These are phyloP conservation scores for Saxispiralis lemnorum DNA, from an alignment of 495 filamentous ascomycete species.

Conservation along the genomic window DNA sequence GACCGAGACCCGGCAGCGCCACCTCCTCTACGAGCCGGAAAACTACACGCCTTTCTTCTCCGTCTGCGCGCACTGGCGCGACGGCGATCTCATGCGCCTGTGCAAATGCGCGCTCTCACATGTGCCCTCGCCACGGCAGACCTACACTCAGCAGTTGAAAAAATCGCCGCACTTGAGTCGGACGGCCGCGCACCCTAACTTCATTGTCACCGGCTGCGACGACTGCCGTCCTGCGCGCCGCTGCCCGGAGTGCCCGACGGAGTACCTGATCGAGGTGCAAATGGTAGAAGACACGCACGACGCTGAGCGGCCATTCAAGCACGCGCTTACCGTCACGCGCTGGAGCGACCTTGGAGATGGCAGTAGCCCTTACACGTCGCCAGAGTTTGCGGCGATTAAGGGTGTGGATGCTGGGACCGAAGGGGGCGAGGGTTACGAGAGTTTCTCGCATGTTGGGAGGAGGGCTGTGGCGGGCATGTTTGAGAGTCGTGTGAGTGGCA, in stretches of 20 bases:
- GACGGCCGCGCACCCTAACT: conserved; percentile 26
- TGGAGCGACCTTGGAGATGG: conserved; percentile 44
- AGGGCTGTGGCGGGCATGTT: conserved; percentile 39
- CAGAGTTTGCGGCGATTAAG: conserved; percentile 36
- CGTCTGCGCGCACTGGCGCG: conserved; percentile 40
- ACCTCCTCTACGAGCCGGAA: conserved; percentile 38
- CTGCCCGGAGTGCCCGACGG: conserved; percentile 42
- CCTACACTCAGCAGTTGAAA: conserved; percentile 12
- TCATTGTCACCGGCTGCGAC: conserved; percentile 32
- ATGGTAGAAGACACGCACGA: conserved; percentile 32
- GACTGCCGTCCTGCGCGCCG: conserved; percentile 38
- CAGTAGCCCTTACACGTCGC: conserved; percentile 20
- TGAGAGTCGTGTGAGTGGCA: conserved; percentile 35
- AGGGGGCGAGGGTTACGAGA: conserved; percentile 29
- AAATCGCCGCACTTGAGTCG: conserved; percentile 20
- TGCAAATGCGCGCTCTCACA: conserved; percentile 43
- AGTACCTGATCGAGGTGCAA: conserved; percentile 41
- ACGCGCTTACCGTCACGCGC: conserved; percentile 40
- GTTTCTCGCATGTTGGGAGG: conserved; percentile 32
- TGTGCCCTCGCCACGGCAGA: conserved; percentile 30
- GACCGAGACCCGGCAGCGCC: conserved; percentile 28
- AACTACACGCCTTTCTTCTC: conserved; percentile 45
- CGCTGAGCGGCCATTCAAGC: conserved; percentile 29
- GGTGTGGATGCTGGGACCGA: conserved; percentile 13
- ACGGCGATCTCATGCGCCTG: conserved; percentile 38